A percentile compares a stretch with the other conserved stretches of the same genome.
Conservation (phyloP, 805 yeast species). For the Candida namnaoensis region DNA sequence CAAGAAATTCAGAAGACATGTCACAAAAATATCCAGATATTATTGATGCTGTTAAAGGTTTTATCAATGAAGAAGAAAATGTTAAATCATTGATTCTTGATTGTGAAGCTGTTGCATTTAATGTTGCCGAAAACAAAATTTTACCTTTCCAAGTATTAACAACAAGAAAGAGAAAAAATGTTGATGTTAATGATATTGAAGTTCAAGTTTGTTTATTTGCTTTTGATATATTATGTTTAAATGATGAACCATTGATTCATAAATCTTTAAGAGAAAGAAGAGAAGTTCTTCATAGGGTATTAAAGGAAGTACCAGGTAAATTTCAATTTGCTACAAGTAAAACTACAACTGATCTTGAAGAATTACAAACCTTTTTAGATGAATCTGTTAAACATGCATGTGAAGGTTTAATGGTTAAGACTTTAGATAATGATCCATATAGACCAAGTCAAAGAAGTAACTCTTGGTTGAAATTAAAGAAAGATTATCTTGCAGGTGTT, state of each 20-base stretch:
- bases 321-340: constrained; percentile 72
- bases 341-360: constrained; percentile 62
- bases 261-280: constrained; percentile 68
- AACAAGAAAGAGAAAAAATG: constrained; percentile 92
- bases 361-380: constrained; percentile 77
- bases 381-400: constrained; percentile 84
- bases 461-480: constrained; percentile 92
- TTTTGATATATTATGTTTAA: constrained; percentile 73
- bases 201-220: constrained; percentile 91
- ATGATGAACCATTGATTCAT: constrained; percentile 64
- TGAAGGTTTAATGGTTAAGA: constrained; percentile 95
- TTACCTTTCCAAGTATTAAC: constrained; percentile 90
- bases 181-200: constrained; percentile 76
- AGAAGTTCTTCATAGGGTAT: constrained; percentile 41
- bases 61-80: constrained; percentile 26
- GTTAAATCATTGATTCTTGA: constrained; percentile 69
- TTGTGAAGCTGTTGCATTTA: constrained; percentile 99
- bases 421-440: constrained; percentile 75
- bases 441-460: constrained; percentile 94
- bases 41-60: constrained; percentile 55
- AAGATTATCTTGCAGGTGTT: constrained; percentile 89
- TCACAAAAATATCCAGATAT: constrained; percentile 92
- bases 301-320: constrained; percentile 62
- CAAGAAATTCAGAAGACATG: constrained; percentile 96
- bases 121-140: constrained; percentile 64